Conservation (phyloP, 345 rosid genomes). For the Acer yangbiense region DNA sequence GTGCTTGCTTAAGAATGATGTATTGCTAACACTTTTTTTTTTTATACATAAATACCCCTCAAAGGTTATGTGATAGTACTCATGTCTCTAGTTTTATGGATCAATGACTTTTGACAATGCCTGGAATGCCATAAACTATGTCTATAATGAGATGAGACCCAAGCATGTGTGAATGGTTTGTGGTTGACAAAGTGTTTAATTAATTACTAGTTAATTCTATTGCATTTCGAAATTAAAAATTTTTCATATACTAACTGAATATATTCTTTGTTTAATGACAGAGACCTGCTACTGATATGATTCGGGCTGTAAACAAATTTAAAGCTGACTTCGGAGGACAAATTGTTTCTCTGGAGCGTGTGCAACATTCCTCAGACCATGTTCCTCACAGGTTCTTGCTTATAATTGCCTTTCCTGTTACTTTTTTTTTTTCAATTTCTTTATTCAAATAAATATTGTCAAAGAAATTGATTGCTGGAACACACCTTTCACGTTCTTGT, state of each 20-base stretch:
- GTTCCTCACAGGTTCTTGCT: slow-evolving; percentile 79
- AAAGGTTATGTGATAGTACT: not conserved
- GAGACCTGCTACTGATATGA: slow-evolving; percentile 88
- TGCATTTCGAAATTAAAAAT: not conserved
- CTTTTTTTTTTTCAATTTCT: not conserved
- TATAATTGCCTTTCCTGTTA: not conserved
- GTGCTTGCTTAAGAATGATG: not conserved
- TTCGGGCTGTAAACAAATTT: slow-evolving; percentile 89
- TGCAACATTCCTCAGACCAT: slow-evolving; percentile 94
- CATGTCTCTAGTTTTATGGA: not conserved
- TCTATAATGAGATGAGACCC: not conserved
- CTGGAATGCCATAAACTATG: slow-evolving; percentile 3
- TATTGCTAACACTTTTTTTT: not conserved
- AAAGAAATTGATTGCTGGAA: not conserved
- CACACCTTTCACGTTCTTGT: not conserved
- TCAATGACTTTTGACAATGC: not conserved
- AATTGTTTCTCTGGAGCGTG: slow-evolving; percentile 78
- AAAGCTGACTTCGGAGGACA: slow-evolving; percentile 97
- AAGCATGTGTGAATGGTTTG: not conserved
- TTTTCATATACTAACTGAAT: not conserved
- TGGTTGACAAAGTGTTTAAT: not conserved
- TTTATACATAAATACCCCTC: too few relatives aligned
- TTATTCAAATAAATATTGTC: not conserved
- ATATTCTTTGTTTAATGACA: slow-evolving; percentile 26
- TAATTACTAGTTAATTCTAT: not conserved